Percentiles rank a stretch among this genome's conserved stretches.
Conservation (phyloP, 257 asterid genomes). For the Nicotiana tabacum region DNA sequence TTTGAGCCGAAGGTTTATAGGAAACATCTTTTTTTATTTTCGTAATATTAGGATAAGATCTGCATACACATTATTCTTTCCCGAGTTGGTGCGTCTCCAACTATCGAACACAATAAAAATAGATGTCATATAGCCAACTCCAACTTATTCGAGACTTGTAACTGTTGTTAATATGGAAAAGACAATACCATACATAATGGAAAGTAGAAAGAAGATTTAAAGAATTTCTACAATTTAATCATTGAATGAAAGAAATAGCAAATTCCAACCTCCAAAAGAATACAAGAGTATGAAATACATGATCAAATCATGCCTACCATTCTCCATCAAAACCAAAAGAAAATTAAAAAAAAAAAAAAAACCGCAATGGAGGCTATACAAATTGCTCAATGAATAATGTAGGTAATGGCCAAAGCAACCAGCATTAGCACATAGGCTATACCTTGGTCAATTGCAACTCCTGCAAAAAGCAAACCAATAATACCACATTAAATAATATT, state of each 20-base stretch:
- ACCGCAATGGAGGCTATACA: not conserved
- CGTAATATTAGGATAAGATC: too few species aligned
- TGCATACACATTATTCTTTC: too few species aligned
- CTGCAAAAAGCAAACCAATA: slow-evolving; percentile 30
- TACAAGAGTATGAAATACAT: not conserved
- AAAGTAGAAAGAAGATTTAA: not conserved
- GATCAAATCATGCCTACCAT: not conserved
- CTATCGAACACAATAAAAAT: too few species aligned
- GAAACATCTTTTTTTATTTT: too few species aligned
- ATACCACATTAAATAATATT: not conserved
- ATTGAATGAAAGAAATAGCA: not conserved
- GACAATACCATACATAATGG: too few species aligned
- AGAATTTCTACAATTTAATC: not conserved
- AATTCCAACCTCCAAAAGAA: not conserved
- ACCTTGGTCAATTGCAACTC: slow-evolving; percentile 69
- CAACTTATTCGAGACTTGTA: too few species aligned
- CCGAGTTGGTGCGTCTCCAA: too few species aligned
- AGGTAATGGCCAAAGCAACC: slow-evolving; percentile 66
- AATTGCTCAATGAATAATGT: slow-evolving; percentile 42
- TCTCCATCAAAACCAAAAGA: not conserved
- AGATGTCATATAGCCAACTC: too few species aligned
- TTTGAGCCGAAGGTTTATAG: too few species aligned
- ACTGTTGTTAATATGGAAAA: too few species aligned
- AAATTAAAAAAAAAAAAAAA: not conserved
- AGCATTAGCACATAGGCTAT: slow-evolving; percentile 67